phyloP scores from a whole-genome alignment of 768 basidiomycete species.

The Termitomyces sp. region DNA sequence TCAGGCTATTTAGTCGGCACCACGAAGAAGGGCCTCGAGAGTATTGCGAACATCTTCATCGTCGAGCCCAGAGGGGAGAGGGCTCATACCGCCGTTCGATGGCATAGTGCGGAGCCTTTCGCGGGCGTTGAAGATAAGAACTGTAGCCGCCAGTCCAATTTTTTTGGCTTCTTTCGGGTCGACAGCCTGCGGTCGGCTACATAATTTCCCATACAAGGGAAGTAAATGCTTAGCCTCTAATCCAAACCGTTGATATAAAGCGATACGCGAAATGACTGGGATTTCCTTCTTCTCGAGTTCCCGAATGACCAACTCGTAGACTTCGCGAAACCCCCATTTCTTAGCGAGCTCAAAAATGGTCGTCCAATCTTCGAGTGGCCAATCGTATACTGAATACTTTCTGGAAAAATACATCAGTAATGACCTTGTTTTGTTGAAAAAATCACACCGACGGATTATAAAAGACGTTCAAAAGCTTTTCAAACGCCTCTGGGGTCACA shows the following conservation, averaged over 20 bases:
- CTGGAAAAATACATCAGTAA: slow-evolving; percentile 25
- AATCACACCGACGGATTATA: slow-evolving; percentile 46
- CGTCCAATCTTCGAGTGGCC: slow-evolving; percentile 47
- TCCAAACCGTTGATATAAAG: slow-evolving; percentile 47
- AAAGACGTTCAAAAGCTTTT: slow-evolving; percentile 47
- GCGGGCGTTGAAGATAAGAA: slow-evolving; percentile 49
- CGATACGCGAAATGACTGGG: slow-evolving; percentile 22
- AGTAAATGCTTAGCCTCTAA: slow-evolving; percentile 48
- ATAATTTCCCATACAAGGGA: slow-evolving; percentile 48
- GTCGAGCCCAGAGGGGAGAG: slow-evolving; percentile 27
- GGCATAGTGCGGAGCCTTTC: slow-evolving; percentile 39
- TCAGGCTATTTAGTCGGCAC: background rate
- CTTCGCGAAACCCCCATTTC: slow-evolving; percentile 42
- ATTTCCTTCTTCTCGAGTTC: slow-evolving; percentile 17
- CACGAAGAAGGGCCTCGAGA: slow-evolving; percentile 21
- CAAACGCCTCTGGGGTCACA: slow-evolving; percentile 35
- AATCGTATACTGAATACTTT: slow-evolving; percentile 51
- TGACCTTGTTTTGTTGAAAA: background rate
- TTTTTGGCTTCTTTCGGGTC: slow-evolving; percentile 47
- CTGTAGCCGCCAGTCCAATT: slow-evolving; percentile 51
- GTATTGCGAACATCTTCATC: slow-evolving; percentile 28
- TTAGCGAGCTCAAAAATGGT: slow-evolving; percentile 50
- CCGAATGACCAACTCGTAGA: slow-evolving; percentile 47
- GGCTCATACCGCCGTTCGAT: slow-evolving; percentile 29
- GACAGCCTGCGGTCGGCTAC: slow-evolving; percentile 47